Base-by-base conservation (phyloP, 2,329 filamentous ascomycete species). In the Emergomyces pasteurianus region DNA sequence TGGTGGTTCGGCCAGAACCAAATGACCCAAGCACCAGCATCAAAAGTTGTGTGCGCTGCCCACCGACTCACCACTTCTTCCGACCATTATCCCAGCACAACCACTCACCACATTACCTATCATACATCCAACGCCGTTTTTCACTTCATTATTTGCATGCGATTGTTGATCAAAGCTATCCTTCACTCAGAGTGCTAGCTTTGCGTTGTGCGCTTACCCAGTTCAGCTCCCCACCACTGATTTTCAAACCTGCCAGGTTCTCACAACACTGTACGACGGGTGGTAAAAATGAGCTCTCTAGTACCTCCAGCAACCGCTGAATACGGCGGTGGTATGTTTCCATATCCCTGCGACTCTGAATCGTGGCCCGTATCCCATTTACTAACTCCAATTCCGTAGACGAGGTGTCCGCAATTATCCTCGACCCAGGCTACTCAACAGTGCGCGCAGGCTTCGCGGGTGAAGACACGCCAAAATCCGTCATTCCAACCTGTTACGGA, bases 371-470 rank as follows among this genome's bases (percentile, higher is more conserved):
- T 8, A 42, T 46, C 43, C 23, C 26, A 28, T 10, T 28, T 23
- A 49, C 53, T 57, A 50, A 60, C 50, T 28, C 21, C 38, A 21
- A 26, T 58, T 58, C 69, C 52, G 67, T 69, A 96, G 94, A 99
- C 80, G 94, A 99, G 79, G 92, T 99, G 66, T 95, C 92, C 42
- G 95, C 95, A 58, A 88, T 99, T 67, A 90, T 99, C 43, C 89
- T 99, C 71, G 94, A 99, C 72, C 89, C 94, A 2, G 94, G 95
- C 64, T 96, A 91, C 78, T 90, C 89, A 71, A 87, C 86, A 67
- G 92, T 89, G 47, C 91, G 95, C 76, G 94, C 92, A 63, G 94
- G 94, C 62, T 99, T 97, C 71, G 95, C 95, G 14, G 94, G 95
- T 71, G 95, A 99, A 83, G 94, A 99, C 77, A 88, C 91, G 0